A percentile compares a stretch with the other conserved stretches of the same genome.
Evolutionary conservation across 164 flowering plant genomes (phyloP).

Genomic region (Liriodendron chinense): DNA sequence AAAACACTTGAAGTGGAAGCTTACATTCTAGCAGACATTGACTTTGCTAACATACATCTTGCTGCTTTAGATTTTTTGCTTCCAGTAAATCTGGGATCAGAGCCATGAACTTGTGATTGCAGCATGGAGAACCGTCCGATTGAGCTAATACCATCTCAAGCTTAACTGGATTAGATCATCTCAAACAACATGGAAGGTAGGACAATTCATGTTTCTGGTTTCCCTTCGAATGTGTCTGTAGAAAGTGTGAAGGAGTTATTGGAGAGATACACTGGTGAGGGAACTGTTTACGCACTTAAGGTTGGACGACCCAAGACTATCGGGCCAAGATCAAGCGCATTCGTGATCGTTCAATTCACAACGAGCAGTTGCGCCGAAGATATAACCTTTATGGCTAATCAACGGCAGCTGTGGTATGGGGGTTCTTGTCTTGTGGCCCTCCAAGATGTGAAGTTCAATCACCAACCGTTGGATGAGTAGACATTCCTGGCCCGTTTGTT

Average conservation of each 20-base stretch:
- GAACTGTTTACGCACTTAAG: slow-evolving; percentile 51
- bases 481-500: too few relatives aligned
- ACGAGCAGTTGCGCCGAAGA: slow-evolving; percentile 24
- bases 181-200: slow-evolving; percentile 24
- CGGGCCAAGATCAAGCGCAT: slow-evolving; percentile 25
- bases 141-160: not conserved
- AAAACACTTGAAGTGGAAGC: not conserved
- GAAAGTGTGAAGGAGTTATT: slow-evolving; percentile 41
- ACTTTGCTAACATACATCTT: not conserved
- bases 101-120: not conserved
- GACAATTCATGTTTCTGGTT: slow-evolving; percentile 59
- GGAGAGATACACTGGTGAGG: slow-evolving; percentile 50
- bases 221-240: slow-evolving; percentile 38
- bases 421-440: slow-evolving; percentile 37
- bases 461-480: too few relatives aligned
- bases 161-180: not conserved
- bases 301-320: slow-evolving; percentile 29
- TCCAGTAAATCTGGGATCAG: not conserved
- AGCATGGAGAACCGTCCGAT: not conserved
- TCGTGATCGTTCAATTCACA: slow-evolving; percentile 66
- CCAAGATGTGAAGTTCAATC: too few relatives aligned
- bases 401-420: slow-evolving; percentile 29
- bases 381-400: slow-evolving; percentile 30
- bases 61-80: not conserved
- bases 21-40: not conserved